Evolutionary conservation across 1,284 basidiomycete genomes (phyloP).

Genomic region (Volvariella surrecta): DNA sequence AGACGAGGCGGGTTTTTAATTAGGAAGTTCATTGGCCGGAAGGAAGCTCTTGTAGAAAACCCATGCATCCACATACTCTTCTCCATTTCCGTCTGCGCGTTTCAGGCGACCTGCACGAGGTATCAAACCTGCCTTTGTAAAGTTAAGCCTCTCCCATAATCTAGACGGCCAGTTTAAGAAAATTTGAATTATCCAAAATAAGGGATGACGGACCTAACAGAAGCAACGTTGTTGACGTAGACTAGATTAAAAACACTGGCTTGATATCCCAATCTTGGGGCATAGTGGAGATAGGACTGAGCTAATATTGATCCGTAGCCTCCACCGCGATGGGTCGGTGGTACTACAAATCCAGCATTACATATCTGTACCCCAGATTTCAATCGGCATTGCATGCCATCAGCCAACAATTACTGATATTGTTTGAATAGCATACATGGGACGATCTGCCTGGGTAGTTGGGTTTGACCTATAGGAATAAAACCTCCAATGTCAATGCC

Average conservation of each 20-base stretch:
- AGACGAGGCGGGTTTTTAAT: neutral
- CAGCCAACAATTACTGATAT: neutral
- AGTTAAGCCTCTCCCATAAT: constrained; percentile 84
- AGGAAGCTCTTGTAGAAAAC: constrained; percentile 78
- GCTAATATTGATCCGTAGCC: constrained; percentile 74
- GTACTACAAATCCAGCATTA: constrained; percentile 87
- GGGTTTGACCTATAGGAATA: constrained; percentile 59
- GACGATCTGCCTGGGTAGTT: constrained; percentile 92
- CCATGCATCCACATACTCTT: constrained; percentile 86
- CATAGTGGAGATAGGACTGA: constrained; percentile 77
- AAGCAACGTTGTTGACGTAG: constrained; percentile 75
- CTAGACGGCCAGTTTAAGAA: constrained; percentile 24
- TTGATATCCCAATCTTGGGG: constrained; percentile 72
- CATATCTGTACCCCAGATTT: constrained; percentile 48
- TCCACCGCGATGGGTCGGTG: constrained; percentile 53
- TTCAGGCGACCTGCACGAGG: constrained; percentile 78
- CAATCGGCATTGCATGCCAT: neutral
- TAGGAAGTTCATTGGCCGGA: neutral
- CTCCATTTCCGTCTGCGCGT: constrained; percentile 55
- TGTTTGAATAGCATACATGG: constrained; percentile 55
- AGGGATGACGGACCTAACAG: constrained; percentile 42
- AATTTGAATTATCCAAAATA: neutral
- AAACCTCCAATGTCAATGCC: constrained; percentile 1
- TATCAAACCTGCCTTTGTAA: constrained; percentile 76
- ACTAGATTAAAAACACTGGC: constrained; percentile 93